A percentile compares a stretch with the other conserved stretches of the same genome.
Evolutionary conservation across 1,284 basidiomycete genomes (phyloP).

Genomic region (Rhizopogon parksii): DNA sequence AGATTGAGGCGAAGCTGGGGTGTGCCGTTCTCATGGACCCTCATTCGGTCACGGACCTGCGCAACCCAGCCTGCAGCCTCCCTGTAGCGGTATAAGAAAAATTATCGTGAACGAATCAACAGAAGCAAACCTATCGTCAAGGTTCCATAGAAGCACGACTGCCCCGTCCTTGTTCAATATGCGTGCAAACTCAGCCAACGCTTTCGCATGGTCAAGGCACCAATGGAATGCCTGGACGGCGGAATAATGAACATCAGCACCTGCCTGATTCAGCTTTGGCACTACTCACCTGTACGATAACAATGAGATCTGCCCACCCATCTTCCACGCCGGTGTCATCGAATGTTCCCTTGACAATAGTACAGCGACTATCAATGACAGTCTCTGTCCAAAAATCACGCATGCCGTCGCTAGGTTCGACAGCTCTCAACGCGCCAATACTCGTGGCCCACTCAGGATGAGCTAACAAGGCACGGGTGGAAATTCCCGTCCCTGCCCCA

Average conservation of each 20-base stretch:
- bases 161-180: slow-evolving; percentile 57
- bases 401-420: slow-evolving; percentile 69
- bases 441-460: slow-evolving; percentile 49
- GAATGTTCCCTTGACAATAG: slow-evolving; percentile 54
- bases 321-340: slow-evolving; percentile 47
- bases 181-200: slow-evolving; percentile 55
- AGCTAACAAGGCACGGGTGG: slow-evolving; percentile 61
- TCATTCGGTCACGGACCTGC: slow-evolving; percentile 50
- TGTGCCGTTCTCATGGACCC: slow-evolving; percentile 51
- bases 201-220: slow-evolving; percentile 61
- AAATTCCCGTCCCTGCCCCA: slow-evolving; percentile 66
- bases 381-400: slow-evolving; percentile 46
- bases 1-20: slow-evolving; percentile 63
- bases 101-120: background rate
- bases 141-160: slow-evolving; percentile 62
- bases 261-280: background rate
- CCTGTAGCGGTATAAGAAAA: slow-evolving; percentile 25
- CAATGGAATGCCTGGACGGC: slow-evolving; percentile 46
- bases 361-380: slow-evolving; percentile 44
- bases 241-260: slow-evolving; percentile 34
- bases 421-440: slow-evolving; percentile 45
- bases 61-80: slow-evolving; percentile 57
- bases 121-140: slow-evolving; percentile 54
- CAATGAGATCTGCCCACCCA: slow-evolving; percentile 60
- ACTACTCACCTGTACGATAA: slow-evolving; percentile 54